Percentiles rank a stretch among this genome's conserved stretches.
These are phyloP conservation scores for Coemansia sp. DNA, from an alignment of 192 early-diverging fungal genomes.

Conservation along the genomic window DNA sequence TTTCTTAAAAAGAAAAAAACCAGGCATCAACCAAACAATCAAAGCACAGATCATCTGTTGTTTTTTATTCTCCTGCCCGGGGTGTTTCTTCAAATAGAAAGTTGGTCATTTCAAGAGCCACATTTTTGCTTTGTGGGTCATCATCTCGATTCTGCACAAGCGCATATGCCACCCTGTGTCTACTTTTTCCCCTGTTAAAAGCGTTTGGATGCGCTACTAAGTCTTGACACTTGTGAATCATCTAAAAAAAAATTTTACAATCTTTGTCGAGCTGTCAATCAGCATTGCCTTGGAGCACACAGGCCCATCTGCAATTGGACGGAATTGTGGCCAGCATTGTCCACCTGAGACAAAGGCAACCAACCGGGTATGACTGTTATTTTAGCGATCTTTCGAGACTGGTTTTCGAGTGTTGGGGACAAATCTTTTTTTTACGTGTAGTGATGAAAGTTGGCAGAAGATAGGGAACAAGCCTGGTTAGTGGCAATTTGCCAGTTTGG, in stretches of 20 bases:
- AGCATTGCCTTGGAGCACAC: neutral
- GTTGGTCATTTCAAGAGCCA: neutral
- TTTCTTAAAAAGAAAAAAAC: neutral
- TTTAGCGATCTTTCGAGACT: neutral
- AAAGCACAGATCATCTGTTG: neutral
- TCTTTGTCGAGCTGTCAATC: slow-evolving; percentile 1
- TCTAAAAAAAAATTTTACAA: slow-evolving; percentile 1
- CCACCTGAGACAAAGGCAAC: neutral
- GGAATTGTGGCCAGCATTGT: neutral
- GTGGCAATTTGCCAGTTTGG: neutral
- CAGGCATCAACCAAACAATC: neutral
- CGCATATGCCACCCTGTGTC: neutral
- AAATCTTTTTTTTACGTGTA: neutral
- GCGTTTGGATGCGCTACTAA: no score
- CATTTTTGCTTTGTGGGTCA: neutral
- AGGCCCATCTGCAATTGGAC: neutral
- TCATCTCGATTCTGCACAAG: neutral
- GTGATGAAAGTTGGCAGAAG: neutral
- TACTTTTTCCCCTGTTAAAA: no score
- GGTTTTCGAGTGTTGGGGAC: neutral
- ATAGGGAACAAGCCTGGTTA: neutral
- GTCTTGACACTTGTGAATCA: neutral
- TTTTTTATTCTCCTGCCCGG: neutral
- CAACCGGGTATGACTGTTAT: neutral
- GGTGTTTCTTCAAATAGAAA: neutral